Percentiles rank a stretch among this genome's conserved stretches.
phyloP scores from a whole-genome alignment of 2,329 filamentous ascomycete genomes.

The Penicillium freii region DNA sequence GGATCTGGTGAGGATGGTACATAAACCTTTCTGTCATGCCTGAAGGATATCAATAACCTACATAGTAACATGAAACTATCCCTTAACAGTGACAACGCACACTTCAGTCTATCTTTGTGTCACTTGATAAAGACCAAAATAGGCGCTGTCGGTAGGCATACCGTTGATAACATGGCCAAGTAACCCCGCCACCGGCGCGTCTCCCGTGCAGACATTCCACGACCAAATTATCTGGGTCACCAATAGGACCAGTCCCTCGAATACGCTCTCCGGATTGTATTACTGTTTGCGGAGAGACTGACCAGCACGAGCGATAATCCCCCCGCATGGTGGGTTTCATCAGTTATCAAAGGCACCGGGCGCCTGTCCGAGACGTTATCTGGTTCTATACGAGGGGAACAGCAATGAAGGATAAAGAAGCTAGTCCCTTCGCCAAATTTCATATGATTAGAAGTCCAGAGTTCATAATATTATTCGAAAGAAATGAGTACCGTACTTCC shows the following conservation, averaged over 20 bases:
- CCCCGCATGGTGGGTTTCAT: constrained; percentile 1
- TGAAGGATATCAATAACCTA: not conserved
- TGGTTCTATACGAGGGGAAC: not conserved
- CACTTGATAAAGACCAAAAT: not conserved
- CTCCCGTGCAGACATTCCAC: constrained; percentile 3
- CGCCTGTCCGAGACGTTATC: constrained; percentile 5
- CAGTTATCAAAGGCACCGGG: constrained; percentile 3
- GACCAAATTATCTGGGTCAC: not conserved
- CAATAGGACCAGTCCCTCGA: not conserved
- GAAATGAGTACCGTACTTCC: constrained; percentile 4
- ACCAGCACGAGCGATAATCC: not conserved
- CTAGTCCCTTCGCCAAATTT: not conserved
- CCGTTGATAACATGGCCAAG: constrained; percentile 2
- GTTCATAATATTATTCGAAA: not conserved
- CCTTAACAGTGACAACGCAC: not conserved
- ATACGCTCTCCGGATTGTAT: not conserved
- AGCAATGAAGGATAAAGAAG: constrained; percentile 4
- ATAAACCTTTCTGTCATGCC: not conserved
- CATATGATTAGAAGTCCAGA: not conserved
- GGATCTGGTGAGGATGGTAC: not conserved
- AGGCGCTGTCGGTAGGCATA: constrained; percentile 1
- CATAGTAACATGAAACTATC: not conserved
- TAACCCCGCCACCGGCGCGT: constrained; percentile 10
- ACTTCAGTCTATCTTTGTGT: not conserved
- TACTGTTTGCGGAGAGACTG: not conserved